Percentiles rank a stretch among this genome's conserved stretches.
These are phyloP conservation scores for Aspergillus nanangensis DNA, from an alignment of 495 filamentous ascomycete species.

Conservation along the genomic window DNA sequence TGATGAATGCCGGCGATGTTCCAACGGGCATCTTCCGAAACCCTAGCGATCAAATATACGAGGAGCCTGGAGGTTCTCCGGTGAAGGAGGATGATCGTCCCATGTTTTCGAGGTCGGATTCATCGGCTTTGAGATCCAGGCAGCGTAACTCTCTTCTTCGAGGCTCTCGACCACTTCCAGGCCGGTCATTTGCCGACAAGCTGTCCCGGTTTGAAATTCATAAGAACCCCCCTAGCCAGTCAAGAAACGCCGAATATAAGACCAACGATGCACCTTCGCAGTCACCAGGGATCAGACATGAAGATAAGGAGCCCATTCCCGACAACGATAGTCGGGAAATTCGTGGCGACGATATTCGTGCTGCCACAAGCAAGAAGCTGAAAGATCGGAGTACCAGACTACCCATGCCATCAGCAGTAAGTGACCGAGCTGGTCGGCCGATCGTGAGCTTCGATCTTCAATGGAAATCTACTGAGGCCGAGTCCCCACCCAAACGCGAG, in stretches of 20 bases:
- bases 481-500: constrained; percentile 13
- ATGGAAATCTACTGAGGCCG: constrained; percentile 60
- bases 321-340: constrained; percentile 75
- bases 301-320: constrained; percentile 20
- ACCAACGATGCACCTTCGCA: constrained; percentile 49
- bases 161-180: constrained; percentile 38
- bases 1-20: constrained; percentile 35
- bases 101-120: constrained; percentile 33
- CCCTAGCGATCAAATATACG: constrained; percentile 81
- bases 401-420: constrained; percentile 81
- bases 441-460: constrained; percentile 88
- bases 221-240: constrained; percentile 71
- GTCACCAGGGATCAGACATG: constrained; percentile 16
- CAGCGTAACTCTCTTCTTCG: constrained; percentile 56
- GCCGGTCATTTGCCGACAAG: constrained; percentile 46
- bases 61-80: constrained; percentile 60
- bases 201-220: constrained; percentile 69
- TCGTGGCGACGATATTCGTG: constrained; percentile 76
- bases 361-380: constrained; percentile 85
- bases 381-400: constrained; percentile 81
- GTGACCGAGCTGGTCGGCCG: constrained; percentile 75
- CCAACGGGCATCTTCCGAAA: constrained; percentile 45
- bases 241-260: constrained; percentile 67
- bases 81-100: constrained; percentile 23
- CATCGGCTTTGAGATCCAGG: constrained; percentile 49